Evolutionary conservation across 2,329 filamentous ascomycete genomes (phyloP), one percentile per base, ranked within the genome.

Genomic region (Coccinonectria pachysandricola): DNA sequence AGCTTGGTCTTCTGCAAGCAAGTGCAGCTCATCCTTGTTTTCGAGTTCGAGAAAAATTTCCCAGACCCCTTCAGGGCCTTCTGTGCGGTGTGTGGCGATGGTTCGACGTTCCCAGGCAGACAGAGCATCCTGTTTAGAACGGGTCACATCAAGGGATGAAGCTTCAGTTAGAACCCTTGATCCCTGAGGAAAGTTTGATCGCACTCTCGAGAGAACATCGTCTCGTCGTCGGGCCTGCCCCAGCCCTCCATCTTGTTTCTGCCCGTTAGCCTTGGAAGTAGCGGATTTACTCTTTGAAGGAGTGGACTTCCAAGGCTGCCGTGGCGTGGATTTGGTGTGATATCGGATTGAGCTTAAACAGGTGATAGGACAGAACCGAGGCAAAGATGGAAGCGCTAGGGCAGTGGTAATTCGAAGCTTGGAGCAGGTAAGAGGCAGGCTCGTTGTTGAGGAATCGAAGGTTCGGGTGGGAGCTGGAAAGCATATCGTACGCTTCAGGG

Each of bases 31-130:
- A 10, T 28, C 43, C 19, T 32, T 27, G 2, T 23, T 23, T 15
- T 30, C 34, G 11, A 53, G 34, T 12, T 39, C 32, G 15, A 43
- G 18, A 21, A 53, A 48, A 9, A 36, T 33, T 7, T 41, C 32
- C 50, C 52, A 54, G 22, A 40, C 37, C 14, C 45, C 48, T 14
- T 44, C 36, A 17, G 34, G 19, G 6, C 42, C 42, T 26, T 42
- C 27, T 4, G 31, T 33, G 14, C 36, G 42, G 4, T 36, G 43
- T 5, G 38, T 34, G 7, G 27, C 26, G 12, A 33, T 25, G 7
- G 50, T 23, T 8, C 36, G 31, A 10, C 27, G 34, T 17, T 44
- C 33, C 39, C 41, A 49, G 6, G 26, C 26, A 10, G 30, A 30
- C 5, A 35, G 17, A 23, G 40, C 29, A 16, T 43, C 26, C 10